Evolutionary conservation across 78 protist genomes (phyloP).

Genomic region (slime mould (Dictyostelium discoideum)): DNA sequence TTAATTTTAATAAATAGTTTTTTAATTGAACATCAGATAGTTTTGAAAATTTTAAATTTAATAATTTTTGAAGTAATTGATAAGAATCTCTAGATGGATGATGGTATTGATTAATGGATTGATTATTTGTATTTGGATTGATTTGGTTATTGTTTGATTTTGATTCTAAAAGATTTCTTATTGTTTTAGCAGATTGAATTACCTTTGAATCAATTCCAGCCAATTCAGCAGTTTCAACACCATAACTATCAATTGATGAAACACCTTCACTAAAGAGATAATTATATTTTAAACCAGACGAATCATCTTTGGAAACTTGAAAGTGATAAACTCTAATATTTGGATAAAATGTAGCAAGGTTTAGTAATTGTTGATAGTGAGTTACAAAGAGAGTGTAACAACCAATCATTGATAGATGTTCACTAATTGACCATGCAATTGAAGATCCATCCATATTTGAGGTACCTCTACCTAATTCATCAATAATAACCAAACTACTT

Average conservation of each 20-base stretch:
- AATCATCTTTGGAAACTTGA: slow-evolving; percentile 40
- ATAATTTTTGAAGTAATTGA: slow-evolving; percentile 42
- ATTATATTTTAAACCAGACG: slow-evolving; percentile 20
- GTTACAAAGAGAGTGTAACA: slow-evolving; percentile 72
- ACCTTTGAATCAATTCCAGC: slow-evolving; percentile 34
- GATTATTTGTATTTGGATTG: not conserved
- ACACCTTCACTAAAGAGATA: slow-evolving; percentile 48
- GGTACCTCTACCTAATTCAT: slow-evolving; percentile 83
- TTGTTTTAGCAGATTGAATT: slow-evolving; percentile 13
- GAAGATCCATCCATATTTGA: slow-evolving; percentile 82
- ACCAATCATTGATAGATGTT: slow-evolving; percentile 40
- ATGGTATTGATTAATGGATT: not conserved
- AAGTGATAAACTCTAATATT: slow-evolving; percentile 49
- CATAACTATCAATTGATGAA: not conserved
- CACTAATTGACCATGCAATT: slow-evolving; percentile 80
- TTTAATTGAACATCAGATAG: not conserved
- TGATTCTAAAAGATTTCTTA: slow-evolving; percentile 11
- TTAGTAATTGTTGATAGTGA: slow-evolving; percentile 27
- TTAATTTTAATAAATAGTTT: slow-evolving; percentile 5
- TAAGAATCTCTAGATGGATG: slow-evolving; percentile 59
- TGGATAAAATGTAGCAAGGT: not conserved
- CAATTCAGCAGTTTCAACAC: slow-evolving; percentile 65
- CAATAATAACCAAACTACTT: slow-evolving; percentile 69
- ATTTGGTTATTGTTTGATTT: not conserved
- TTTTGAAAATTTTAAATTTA: slow-evolving; percentile 27